Conservation (phyloP, 306 rosid species). For the Sicyos edulis region DNA sequence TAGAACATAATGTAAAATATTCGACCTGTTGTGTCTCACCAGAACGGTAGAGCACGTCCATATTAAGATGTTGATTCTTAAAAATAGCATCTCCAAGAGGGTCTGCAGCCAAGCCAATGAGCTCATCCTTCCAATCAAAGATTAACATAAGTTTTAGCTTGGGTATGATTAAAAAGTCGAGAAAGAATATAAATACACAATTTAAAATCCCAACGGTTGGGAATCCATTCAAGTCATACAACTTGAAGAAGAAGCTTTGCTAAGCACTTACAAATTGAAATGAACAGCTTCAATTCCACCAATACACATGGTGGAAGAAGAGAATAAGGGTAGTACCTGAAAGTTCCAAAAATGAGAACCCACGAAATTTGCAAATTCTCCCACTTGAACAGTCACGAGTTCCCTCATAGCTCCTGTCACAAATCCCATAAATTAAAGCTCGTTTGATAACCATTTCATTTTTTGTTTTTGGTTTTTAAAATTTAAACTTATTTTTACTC, state of each 20-base stretch:
- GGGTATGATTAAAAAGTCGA: not conserved
- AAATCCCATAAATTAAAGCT: not conserved
- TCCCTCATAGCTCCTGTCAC: slow-evolving; percentile 54
- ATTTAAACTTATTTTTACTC: too few relatives aligned
- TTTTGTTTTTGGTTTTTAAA: too few relatives aligned
- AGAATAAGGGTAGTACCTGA: slow-evolving; percentile 45
- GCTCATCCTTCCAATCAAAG: slow-evolving; percentile 56
- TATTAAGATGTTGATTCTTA: slow-evolving; percentile 57
- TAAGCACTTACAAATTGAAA: not conserved
- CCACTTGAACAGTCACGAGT: slow-evolving; percentile 73
- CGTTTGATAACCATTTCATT: too few relatives aligned
- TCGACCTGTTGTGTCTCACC: slow-evolving; percentile 80
- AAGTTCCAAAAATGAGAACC: slow-evolving; percentile 98
- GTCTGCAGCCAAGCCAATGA: slow-evolving; percentile 62
- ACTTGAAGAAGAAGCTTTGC: not conserved
- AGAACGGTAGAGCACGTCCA: slow-evolving; percentile 83
- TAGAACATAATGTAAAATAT: slow-evolving; percentile 13
- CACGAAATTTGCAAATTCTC: slow-evolving; percentile 70
- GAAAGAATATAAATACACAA: not conserved
- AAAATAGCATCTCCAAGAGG: slow-evolving; percentile 54
- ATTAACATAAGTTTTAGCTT: not conserved
- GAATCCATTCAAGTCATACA: not conserved
- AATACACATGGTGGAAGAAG: not conserved
- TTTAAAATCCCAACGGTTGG: not conserved
- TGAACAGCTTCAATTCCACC: not conserved